A percentile compares a stretch with the other conserved stretches of the same genome.
Evolutionary conservation across 2,329 filamentous ascomycete genomes (phyloP).

Genomic region (Aspergillus terreus): DNA sequence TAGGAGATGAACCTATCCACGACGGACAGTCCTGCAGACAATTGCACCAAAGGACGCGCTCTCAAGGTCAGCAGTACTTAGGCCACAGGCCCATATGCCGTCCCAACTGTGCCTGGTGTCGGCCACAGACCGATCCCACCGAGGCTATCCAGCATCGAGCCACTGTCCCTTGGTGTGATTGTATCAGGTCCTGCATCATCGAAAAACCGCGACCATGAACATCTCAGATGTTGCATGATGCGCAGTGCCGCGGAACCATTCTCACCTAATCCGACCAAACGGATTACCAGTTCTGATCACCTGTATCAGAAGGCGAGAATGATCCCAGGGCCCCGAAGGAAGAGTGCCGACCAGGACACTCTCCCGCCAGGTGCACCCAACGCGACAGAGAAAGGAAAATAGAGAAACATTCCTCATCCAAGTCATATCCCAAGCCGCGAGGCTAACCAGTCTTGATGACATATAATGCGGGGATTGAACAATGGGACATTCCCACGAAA

Average conservation of each 20-base stretch:
- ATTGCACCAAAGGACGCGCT: not conserved
- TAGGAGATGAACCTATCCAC: slow-evolving; percentile 54
- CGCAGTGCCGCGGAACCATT: slow-evolving; percentile 17
- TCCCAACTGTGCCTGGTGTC: slow-evolving; percentile 25
- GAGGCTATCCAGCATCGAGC: slow-evolving; percentile 6
- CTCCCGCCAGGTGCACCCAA: slow-evolving; percentile 4
- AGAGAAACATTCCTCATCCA: slow-evolving; percentile 37
- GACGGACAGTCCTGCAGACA: slow-evolving; percentile 5
- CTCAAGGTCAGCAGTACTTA: slow-evolving; percentile 7
- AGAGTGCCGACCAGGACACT: slow-evolving; percentile 12
- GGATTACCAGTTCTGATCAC: slow-evolving; percentile 36
- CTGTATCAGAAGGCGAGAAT: slow-evolving; percentile 33
- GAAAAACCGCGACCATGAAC: slow-evolving; percentile 19
- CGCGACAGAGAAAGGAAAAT: slow-evolving; percentile 29
- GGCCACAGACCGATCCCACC: slow-evolving; percentile 25
- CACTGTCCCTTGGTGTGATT: slow-evolving; percentile 1
- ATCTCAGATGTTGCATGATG: slow-evolving; percentile 34
- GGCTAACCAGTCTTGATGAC: slow-evolving; percentile 49
- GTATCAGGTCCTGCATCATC: slow-evolving; percentile 9
- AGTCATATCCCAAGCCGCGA: slow-evolving; percentile 47
- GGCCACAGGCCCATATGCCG: slow-evolving; percentile 33
- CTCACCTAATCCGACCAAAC: slow-evolving; percentile 11
- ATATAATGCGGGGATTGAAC: slow-evolving; percentile 41
- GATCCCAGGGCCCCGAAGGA: not conserved
- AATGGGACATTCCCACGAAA: slow-evolving; percentile 32